Evolutionary conservation across 2,329 filamentous ascomycete species (phyloP), one percentile per base, ranked within the genome.

Genomic region (Ophiostoma himal-ulmi): DNA sequence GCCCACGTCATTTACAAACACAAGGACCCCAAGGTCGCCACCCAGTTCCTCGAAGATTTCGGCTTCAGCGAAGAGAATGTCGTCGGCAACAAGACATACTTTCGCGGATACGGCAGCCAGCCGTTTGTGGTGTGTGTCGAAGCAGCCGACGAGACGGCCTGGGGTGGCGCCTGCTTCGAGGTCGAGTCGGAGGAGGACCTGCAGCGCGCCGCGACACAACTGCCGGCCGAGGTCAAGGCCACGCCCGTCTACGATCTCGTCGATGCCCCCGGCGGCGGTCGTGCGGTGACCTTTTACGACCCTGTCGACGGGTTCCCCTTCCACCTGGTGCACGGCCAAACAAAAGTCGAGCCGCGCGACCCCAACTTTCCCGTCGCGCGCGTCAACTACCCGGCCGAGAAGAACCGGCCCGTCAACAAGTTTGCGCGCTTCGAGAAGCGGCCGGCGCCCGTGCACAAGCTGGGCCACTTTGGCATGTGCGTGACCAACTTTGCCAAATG

Each of bases 81-180:
- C 69, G 74, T 76, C 2, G 81, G 79, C 37, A 78, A 82, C 65
- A 81, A 79, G 70, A 83, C 85, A 41, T 90, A 85, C 79, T 88
- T 84, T 77, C 83, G 85, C 57, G 88, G 88, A 22, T 89, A 88
- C 75, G 86, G 88, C 17, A 78, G 78, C 7, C 86, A 89, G 74
- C 86, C 86, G 14, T 89, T 86, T 76, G 79, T 88, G 2, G 81
- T 89, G 64, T 87, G 85, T 73, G 82, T 86, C 67, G 80, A 82
- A 71, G 79, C 80, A 68, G 81, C 83, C 1, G 75, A 78, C 67
- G 77, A 81, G 75, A 79, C 84, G 71, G 78, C 81, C 70, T 90
- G 89, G 75, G 81, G 83, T 6, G 88, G 88, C 1, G 82, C 83
- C 0, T 85, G 82, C 1, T 89, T 87, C 73, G 84, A 83, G 48